Percentiles rank a stretch among this genome's conserved stretches.
These are phyloP conservation scores for Barnettozyma vustinii DNA, from an alignment of 805 yeast genomes.

Conservation along the genomic window DNA sequence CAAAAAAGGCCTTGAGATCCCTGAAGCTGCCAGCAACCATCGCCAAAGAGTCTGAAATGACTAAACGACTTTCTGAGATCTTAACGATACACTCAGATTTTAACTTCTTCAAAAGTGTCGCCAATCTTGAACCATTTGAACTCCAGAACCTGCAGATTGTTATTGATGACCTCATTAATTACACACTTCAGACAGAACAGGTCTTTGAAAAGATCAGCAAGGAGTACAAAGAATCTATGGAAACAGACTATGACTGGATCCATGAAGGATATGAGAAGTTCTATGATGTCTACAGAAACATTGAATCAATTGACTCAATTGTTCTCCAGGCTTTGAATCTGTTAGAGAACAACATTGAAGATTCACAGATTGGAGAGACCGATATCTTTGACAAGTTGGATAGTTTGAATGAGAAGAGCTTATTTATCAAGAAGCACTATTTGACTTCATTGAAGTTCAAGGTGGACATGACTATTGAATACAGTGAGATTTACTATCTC, in stretches of 20 bases:
- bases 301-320: slow-evolving; percentile 31
- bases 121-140: slow-evolving; percentile 24
- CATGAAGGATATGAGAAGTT: slow-evolving; percentile 30
- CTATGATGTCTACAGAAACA: slow-evolving; percentile 26
- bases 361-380: slow-evolving; percentile 23
- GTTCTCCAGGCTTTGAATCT: slow-evolving; percentile 31
- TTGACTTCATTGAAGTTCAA: slow-evolving; percentile 27
- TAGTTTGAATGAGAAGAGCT: slow-evolving; percentile 26
- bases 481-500: slow-evolving; percentile 35
- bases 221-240: neutral
- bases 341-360: slow-evolving; percentile 27
- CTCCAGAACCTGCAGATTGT: slow-evolving; percentile 15
- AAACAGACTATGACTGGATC: slow-evolving; percentile 27
- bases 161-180: slow-evolving; percentile 19
- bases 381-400: slow-evolving; percentile 27
- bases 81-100: slow-evolving; percentile 20
- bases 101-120: slow-evolving; percentile 22
- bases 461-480: slow-evolving; percentile 38
- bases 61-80: slow-evolving; percentile 19
- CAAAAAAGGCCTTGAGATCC: neutral
- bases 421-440: slow-evolving; percentile 25
- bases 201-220: slow-evolving; percentile 9
- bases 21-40: neutral
- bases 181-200: slow-evolving; percentile 16
- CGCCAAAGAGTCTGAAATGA: slow-evolving; percentile 7